Evolutionary conservation across 106 monocot genomes (phyloP), one percentile per base, ranked within the genome.

Genomic region (Iris macrosiphon): DNA sequence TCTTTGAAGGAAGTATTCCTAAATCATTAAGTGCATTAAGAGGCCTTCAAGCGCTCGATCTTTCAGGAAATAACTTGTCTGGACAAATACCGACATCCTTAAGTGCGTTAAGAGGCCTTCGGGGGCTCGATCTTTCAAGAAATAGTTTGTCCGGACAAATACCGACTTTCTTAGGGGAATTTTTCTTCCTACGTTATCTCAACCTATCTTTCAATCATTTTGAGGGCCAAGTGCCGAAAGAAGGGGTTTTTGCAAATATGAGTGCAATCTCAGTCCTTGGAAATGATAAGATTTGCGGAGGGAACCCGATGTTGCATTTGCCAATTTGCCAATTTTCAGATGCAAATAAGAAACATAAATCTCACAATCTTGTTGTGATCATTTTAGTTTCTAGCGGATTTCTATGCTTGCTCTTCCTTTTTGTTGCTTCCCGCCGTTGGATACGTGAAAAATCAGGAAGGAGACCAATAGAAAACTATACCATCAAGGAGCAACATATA

Each of bases 151-250:
- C 61, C 3, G 61, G 69, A 14, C 7, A 2, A 11, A 61, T 70
- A 22, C 69, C 69, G 6, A 11, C 31, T 0, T 61, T 61, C 31
- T 22, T 59, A 9, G 14, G 31, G 37, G n/a, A 9, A 4, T 49
- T 68, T 9, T 3, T 13, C 0, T 68, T 41, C 13, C 20, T 67
- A 28, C 21, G 44, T 10, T 32, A 57, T 58, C 32, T 67, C 18
- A 67, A 67, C 31, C 57, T 67, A 14, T 57, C 67, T 20, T 67
- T 57, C 57, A 67, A 67, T 14, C 19, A 67, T 38, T 58, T 67
- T 18, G 27, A 57, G 7, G 67, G 67, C 8, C 47, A 58, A 9
- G 49, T 67, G n/a, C 67, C 58, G 18, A 67, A 2, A 5, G 57
- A 35, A 18, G 58, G 67, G 2, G 46, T 67, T 7, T 58, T 67